Base-by-base conservation (phyloP, 305 asterid species). In the Solanum hybrid region DNA sequence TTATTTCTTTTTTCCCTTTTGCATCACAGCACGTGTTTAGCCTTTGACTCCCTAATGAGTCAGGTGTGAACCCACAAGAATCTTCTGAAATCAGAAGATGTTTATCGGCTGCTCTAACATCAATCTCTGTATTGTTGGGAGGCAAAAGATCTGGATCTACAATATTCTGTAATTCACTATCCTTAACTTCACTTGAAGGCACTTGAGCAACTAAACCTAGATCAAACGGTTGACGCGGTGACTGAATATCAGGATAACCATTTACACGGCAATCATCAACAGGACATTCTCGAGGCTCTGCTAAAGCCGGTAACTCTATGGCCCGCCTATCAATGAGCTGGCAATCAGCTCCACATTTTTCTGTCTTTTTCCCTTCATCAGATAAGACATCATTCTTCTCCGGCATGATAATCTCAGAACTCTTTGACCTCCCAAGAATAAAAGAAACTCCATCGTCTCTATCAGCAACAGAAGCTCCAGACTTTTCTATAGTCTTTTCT, bases 371-470 rank as follows among this genome's bases (percentile, higher is more conserved):
- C 86, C 83, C 96, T 93, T 90, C 94, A 91, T 90, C 92, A 90
- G 91, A 87, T 79, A 90, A 84, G 88, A 89, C 90, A 90, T 89
- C 94, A 87, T 93, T 92, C 79, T 93, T 89, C 92, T 78, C 95
- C 90, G 86, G 39, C 17, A 88, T 77, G 89, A 90, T 91, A 76
- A 90, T 93, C 90, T 93, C 97, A 29, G 89, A 87, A 91, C 82
- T 92, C 89, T 92, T 94, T 92, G 92, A 93, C 91, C 91, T 93
- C 93, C 96, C 97, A 91, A 92, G 94, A 91, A 93, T 92, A 90
- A 92, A 93, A 91, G 97, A 91, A 91, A 93, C 98, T 88, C 96
- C 98, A 92, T 94, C 97, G 61, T 95, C 96, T 26, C 95, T 93
- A 94, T 95, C 97, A 90, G 94, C 93, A 90, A 89, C 90, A 41